A percentile compares a stretch with the other conserved stretches of the same genome.
Evolutionary conservation across 441 rosid species (phyloP).

Genomic region (Kokia cookei): DNA sequence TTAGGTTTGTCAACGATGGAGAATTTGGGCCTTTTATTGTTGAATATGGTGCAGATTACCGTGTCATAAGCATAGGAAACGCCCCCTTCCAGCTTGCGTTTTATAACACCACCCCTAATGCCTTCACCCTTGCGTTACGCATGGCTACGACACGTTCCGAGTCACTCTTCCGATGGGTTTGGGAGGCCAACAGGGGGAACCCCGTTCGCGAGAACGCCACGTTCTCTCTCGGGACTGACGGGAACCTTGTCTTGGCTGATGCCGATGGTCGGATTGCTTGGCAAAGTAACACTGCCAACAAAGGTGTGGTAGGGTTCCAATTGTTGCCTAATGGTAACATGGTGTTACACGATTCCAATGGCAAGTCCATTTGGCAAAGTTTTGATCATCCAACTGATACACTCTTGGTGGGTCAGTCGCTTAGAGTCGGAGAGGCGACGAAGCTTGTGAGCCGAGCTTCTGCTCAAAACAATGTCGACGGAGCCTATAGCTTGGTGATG

Average conservation of each 20-base stretch:
- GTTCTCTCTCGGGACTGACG: constrained; percentile 42
- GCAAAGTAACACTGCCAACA: constrained; percentile 67
- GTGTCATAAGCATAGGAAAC: constrained; percentile 17
- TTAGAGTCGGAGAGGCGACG: constrained; percentile 19
- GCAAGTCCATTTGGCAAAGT: constrained; percentile 60
- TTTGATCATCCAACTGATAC: constrained; percentile 32
- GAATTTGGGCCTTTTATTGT: constrained; percentile 34
- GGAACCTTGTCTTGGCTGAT: constrained; percentile 58
- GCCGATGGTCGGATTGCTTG: constrained; percentile 50
- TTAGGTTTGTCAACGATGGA: constrained; percentile 40
- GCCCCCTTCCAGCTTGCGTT: constrained; percentile 65
- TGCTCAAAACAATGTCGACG: constrained; percentile 25
- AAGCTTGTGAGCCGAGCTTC: constrained; percentile 56
- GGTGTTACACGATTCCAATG: constrained; percentile 49
- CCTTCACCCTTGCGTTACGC: constrained; percentile 57
- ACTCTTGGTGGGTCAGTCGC: constrained; percentile 61
- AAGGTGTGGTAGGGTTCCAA: constrained; percentile 49
- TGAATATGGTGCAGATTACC: constrained; percentile 43
- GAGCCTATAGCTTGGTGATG: constrained; percentile 61
- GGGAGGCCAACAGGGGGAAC: constrained; percentile 63
- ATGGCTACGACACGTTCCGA: constrained; percentile 43
- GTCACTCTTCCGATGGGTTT: constrained; percentile 43
- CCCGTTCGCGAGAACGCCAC: constrained; percentile 57
- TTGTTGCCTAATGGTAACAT: constrained; percentile 57
- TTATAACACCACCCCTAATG: constrained; percentile 72